Conservation (phyloP, 2,329 filamentous ascomycete species). For the Penicillium sp. region DNA sequence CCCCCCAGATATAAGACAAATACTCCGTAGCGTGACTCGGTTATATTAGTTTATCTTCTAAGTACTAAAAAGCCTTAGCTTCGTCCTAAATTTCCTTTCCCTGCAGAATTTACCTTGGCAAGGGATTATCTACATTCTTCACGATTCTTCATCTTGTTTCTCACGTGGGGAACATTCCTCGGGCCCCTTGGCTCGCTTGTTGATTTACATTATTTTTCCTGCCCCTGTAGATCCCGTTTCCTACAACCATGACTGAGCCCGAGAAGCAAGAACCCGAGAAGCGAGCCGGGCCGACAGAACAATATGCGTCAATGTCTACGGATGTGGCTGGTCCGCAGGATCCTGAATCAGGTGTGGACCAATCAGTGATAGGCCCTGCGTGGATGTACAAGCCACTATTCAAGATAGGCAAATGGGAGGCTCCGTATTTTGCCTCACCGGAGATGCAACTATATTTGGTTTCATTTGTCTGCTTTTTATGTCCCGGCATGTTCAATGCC, state of each 20-base stretch:
- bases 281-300: slow-evolving; percentile 10
- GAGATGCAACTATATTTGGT: slow-evolving; percentile 70
- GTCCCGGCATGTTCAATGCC: slow-evolving; percentile 71
- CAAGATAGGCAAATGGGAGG: slow-evolving; percentile 52
- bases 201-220: not conserved
- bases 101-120: not conserved
- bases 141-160: slow-evolving; percentile 3
- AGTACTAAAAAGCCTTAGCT: not conserved
- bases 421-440: slow-evolving; percentile 71
- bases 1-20: slow-evolving; percentile 5
- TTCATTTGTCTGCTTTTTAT: slow-evolving; percentile 67
- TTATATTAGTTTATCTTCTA: slow-evolving; percentile 1
- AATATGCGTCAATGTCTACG: slow-evolving; percentile 30
- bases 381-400: slow-evolving; percentile 67
- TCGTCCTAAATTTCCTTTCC: not conserved
- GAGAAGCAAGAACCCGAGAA: slow-evolving; percentile 13
- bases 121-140: not conserved
- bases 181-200: slow-evolving; percentile 7
- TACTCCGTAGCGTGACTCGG: slow-evolving; percentile 1
- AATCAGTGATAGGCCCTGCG: slow-evolving; percentile 32
- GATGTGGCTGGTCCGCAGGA: slow-evolving; percentile 12
- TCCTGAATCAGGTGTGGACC: slow-evolving; percentile 22
- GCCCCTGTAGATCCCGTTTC: not conserved
- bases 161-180: slow-evolving; percentile 6
- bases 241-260: slow-evolving; percentile 14